These are phyloP conservation scores for Delitschia confertaspora DNA, from an alignment of 495 filamentous ascomycete genomes.

Conservation along the genomic window DNA sequence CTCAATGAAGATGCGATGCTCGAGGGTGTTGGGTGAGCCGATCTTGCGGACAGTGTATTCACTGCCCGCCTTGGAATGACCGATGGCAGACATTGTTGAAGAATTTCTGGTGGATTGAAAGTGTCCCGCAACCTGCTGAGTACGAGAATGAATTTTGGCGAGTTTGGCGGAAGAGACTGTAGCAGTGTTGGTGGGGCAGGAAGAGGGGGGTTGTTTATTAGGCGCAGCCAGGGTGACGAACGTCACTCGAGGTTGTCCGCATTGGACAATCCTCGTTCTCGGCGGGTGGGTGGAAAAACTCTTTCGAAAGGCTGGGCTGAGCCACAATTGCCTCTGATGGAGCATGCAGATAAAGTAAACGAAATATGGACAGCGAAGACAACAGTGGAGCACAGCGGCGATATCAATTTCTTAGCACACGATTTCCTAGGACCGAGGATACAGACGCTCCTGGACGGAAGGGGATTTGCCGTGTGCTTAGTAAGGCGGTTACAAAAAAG, in stretches of 20 bases:
- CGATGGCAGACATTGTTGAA: slow-evolving; percentile 28
- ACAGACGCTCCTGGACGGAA: neutral
- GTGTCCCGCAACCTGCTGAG: slow-evolving; percentile 31
- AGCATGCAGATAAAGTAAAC: slow-evolving; percentile 5
- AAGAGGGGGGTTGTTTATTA: slow-evolving; percentile 15
- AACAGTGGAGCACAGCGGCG: neutral
- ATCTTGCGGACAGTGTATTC: slow-evolving; percentile 71
- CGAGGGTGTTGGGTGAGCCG: slow-evolving; percentile 81
- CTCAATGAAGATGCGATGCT: slow-evolving; percentile 96
- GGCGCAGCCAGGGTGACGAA: slow-evolving; percentile 30
- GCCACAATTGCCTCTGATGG: slow-evolving; percentile 5
- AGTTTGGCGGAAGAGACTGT: slow-evolving; percentile 20
- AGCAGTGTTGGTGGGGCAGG: slow-evolving; percentile 17
- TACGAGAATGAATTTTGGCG: slow-evolving; percentile 30
- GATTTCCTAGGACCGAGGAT: slow-evolving; percentile 6
- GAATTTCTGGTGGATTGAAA: slow-evolving; percentile 11
- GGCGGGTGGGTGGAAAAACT: slow-evolving; percentile 1
- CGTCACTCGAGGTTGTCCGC: slow-evolving; percentile 27
- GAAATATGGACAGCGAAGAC: neutral
- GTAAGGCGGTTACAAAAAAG: neutral
- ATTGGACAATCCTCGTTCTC: slow-evolving; percentile 15
- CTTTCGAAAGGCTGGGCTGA: slow-evolving; percentile 8
- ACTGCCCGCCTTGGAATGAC: slow-evolving; percentile 47
- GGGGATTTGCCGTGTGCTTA: neutral
- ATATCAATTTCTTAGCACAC: neutral